A percentile compares a stretch with the other conserved stretches of the same genome.
Evolutionary conservation across 1,139 yeast species (phyloP).

Genomic region (Magnusiomyces suaveolens): DNA sequence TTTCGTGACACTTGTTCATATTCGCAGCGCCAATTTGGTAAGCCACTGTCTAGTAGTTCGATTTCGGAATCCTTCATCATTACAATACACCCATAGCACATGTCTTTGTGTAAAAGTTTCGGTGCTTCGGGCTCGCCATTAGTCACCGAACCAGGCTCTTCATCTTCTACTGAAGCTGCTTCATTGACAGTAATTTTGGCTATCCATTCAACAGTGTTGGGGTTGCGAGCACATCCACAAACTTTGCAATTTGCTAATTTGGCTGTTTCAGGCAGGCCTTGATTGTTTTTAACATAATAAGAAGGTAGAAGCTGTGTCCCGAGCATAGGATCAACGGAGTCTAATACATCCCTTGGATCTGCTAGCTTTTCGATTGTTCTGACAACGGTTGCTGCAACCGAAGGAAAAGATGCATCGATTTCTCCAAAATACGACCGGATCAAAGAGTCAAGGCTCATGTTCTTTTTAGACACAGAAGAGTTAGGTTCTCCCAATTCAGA

Average conservation of each 20-base stretch:
- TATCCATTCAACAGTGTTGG: conserved; percentile 60
- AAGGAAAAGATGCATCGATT: conserved; percentile 76
- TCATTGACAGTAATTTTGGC: conserved; percentile 60
- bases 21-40: conserved; percentile 17
- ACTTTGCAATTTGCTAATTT: conserved; percentile 21
- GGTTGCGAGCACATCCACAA: conserved; percentile 28
- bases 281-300: conserved; percentile 15
- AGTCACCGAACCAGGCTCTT: conserved; percentile 1
- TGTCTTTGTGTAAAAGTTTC: conserved; percentile 20
- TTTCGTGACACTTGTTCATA: not conserved
- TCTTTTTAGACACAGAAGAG: conserved; percentile 35
- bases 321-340: conserved; percentile 9
- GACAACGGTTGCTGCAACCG: conserved; percentile 88
- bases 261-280: conserved; percentile 2
- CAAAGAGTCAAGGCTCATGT: conserved; percentile 72
- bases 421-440: conserved; percentile 62
- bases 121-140: not conserved
- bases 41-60: conserved; percentile 8
- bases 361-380: conserved; percentile 77
- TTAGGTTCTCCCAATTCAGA: not conserved
- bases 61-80: conserved; percentile 32
- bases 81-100: conserved; percentile 76
- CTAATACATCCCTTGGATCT: conserved; percentile 29
- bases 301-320: conserved; percentile 4
- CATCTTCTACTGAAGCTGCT: conserved; percentile 35